Percentiles rank a stretch among this genome's conserved stretches.
These are phyloP conservation scores for Quercus robur DNA, from an alignment of 306 rosid species.

Conservation along the genomic window DNA sequence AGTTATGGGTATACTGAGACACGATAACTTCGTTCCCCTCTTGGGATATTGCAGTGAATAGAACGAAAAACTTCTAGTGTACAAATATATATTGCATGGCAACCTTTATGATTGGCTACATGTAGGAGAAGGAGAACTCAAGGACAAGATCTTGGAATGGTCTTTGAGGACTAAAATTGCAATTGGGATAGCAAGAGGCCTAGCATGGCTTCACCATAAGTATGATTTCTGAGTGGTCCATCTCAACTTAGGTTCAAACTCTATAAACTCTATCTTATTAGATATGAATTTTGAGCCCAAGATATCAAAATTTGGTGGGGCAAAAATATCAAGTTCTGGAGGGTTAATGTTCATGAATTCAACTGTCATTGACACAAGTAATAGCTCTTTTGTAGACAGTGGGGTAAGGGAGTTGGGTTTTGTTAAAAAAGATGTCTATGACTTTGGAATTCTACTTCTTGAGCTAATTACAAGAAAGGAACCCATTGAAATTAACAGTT, in stretches of 20 bases:
- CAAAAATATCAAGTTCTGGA: not conserved
- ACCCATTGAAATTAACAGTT: not conserved
- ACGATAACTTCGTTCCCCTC: no score
- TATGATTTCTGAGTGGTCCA: no score
- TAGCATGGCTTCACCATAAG: no score
- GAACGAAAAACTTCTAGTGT: not conserved
- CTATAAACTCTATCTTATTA: not conserved
- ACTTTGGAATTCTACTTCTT: slow-evolving; percentile 7
- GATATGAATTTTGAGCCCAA: slow-evolving; percentile 11
- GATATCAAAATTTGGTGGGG: slow-evolving; percentile 5
- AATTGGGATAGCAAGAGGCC: accelerated
- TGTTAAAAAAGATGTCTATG: slow-evolving; percentile 11
- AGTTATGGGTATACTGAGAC: not conserved
- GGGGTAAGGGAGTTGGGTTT: not conserved
- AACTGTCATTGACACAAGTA: no score
- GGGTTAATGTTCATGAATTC: no score
- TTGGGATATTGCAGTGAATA: accelerated
- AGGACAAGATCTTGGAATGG: not conserved
- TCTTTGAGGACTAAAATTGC: not conserved
- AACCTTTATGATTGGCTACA: not conserved
- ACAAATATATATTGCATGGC: not conserved
- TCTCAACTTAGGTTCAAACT: no score
- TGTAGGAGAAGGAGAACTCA: not conserved
- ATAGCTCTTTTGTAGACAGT: not conserved
- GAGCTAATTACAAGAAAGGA: slow-evolving; percentile 8